A percentile compares a stretch with the other conserved stretches of the same genome.
Conservation (phyloP, 2,329 filamentous ascomycete genomes). For the Hymenoscyphus repandus region DNA sequence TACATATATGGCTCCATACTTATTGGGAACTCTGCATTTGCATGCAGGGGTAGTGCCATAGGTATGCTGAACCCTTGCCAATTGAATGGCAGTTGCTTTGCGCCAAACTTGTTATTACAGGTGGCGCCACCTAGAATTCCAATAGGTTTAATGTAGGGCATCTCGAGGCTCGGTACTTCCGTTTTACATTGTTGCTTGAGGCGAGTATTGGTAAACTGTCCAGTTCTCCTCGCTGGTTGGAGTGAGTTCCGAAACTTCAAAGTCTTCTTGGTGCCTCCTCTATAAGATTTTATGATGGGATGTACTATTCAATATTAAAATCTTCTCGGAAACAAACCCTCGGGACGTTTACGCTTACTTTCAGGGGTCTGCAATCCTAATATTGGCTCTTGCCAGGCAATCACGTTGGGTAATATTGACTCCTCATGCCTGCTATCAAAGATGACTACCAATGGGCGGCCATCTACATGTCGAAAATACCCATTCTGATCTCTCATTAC, state of each 20-base stretch:
- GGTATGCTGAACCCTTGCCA: too few species aligned
- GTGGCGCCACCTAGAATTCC: too few species aligned
- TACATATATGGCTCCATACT: constrained; percentile 8
- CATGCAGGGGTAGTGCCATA: too few species aligned
- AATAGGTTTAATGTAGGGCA: too few species aligned
- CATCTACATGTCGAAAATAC: constrained; percentile 3
- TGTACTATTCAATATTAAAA: too few species aligned
- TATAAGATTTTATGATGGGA: too few species aligned
- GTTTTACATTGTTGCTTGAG: neutral
- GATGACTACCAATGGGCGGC: constrained; percentile 5
- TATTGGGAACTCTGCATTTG: neutral
- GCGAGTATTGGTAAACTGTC: neutral
- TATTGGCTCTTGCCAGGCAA: constrained; percentile 6
- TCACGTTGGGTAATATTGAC: neutral
- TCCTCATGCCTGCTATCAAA: constrained; percentile 4
- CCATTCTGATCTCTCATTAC: constrained; percentile 3
- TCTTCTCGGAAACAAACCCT: neutral
- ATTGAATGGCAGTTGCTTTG: too few species aligned
- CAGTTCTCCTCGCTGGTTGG: neutral
- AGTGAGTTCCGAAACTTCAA: neutral
- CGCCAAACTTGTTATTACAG: too few species aligned
- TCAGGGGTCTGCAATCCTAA: neutral
- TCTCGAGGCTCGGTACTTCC: neutral
- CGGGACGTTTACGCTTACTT: neutral
- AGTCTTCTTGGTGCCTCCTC: neutral